Conservation (phyloP, 2,329 filamentous ascomycete genomes). For the Plectosphaerella cucumerina region DNA sequence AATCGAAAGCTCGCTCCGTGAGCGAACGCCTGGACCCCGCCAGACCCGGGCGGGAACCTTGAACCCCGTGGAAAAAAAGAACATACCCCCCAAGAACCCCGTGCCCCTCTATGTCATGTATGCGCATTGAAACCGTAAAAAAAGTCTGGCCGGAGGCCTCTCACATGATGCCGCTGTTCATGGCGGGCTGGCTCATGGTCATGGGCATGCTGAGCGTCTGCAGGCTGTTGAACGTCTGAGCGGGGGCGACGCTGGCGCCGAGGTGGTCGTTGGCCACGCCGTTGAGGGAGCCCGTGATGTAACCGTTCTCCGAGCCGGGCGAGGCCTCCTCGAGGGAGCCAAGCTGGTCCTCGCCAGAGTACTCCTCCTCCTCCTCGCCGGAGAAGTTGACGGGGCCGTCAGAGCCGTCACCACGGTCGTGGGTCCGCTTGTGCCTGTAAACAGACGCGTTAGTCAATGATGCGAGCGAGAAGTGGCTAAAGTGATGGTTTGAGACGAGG, state of each 20-base stretch:
- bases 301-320: constrained; percentile 65
- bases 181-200: constrained; percentile 54
- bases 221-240: constrained; percentile 49
- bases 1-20: neutral
- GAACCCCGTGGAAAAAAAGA: neutral
- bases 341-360: constrained; percentile 77
- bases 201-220: constrained; percentile 62
- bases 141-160: neutral
- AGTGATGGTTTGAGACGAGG: constrained; percentile 22
- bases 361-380: constrained; percentile 83
- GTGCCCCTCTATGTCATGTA: neutral
- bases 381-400: constrained; percentile 59
- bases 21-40: neutral
- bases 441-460: constrained; percentile 42
- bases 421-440: constrained; percentile 84
- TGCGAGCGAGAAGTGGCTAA: constrained; percentile 5
- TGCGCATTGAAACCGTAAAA: neutral
- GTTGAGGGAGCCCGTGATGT: constrained; percentile 50
- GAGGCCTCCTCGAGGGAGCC: constrained; percentile 77
- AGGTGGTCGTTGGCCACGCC: constrained; percentile 27
- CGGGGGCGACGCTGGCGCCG: constrained; percentile 10
- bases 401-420: constrained; percentile 59
- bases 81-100: neutral
- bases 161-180: constrained; percentile 43
- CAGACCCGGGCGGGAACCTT: neutral